Evolutionary conservation across 108 stramenopile genomes (phyloP), one percentile per base, ranked within the genome.

Genomic region (Nitzschia sp.): DNA sequence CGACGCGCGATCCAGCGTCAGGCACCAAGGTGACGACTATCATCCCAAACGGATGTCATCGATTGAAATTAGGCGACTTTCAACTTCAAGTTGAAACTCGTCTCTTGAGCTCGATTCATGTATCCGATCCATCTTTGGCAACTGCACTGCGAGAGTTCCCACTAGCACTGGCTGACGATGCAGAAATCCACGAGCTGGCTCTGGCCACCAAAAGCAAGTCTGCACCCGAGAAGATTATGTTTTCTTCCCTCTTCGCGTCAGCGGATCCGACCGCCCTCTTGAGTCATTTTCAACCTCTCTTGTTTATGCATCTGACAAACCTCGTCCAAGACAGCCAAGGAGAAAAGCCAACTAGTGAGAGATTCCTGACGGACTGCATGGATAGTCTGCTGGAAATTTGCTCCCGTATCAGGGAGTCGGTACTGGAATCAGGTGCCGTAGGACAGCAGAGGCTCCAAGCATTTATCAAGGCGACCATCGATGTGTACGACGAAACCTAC

Each of bases 1-100:
- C 85, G 0, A 55, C 76, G 13, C 83, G 83, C 23, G 88, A 90
- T 52, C 58, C 81, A 8, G 63, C 46, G 34, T 73, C 84, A 4
- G 77, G 85, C 9, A 71, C 45, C 26, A 72, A 81, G 64, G 81
- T 84, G n/a, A 77, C 84, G 22, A 91, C 88, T 21, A 62, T 91
- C 22, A 91, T 94, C 55, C 93, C 90, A 1, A 91, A 94, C 77
- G 93, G 85, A 30, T 64, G 71, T 31, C 93, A 94, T 41, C 63
- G 90, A 33, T 67, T 94, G n/a, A 87, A 84, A 58, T 71, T 94
- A 17, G 87, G 90, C 17, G 68, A 84, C 33, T 91, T 87, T 67
- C 84, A 90, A 58, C 63, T 94, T 30, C 84, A 89, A 31, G 38
- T 91, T 4, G 90, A 94, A 58, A 90, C 81, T 33, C 79, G 88